Conservation (phyloP, 2,329 filamentous ascomycete species). For the Botrytis cinerea region DNA sequence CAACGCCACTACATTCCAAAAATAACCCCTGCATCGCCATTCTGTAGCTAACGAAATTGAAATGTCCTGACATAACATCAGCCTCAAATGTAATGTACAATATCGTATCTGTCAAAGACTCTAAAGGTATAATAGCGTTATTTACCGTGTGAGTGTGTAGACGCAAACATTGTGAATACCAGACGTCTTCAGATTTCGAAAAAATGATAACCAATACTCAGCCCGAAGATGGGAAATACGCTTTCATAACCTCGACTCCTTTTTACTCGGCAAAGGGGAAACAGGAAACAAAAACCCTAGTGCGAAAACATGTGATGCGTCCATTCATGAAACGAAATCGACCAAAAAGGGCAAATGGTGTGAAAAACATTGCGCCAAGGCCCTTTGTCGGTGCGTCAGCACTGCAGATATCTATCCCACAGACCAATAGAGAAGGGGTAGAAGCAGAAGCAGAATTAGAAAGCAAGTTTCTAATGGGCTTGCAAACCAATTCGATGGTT, state of each 20-base stretch:
- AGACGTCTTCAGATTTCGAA: background rate
- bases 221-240: conserved; percentile 1
- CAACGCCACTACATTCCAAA: background rate
- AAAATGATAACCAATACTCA: background rate
- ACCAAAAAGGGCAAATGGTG: conserved; percentile 7
- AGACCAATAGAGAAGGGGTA: background rate
- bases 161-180: background rate
- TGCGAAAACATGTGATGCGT: conserved; percentile 23
- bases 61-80: background rate
- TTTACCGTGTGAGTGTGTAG: background rate
- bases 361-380: background rate
- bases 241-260: conserved; percentile 14
- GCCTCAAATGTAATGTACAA: background rate
- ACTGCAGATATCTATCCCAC: background rate
- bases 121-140: background rate
- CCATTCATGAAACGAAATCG: conserved; percentile 16
- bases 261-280: background rate
- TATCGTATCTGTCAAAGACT: background rate
- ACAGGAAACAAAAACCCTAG: conserved; percentile 3
- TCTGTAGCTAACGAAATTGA: background rate
- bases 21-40: background rate
- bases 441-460: background rate
- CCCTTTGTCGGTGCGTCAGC: background rate
- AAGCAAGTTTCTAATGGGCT: background rate
- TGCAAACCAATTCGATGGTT: background rate